A percentile compares a stretch with the other conserved stretches of the same genome.
These are phyloP conservation scores for Debaryomyces coudertii DNA, from an alignment of 1,139 yeast genomes.

Conservation along the genomic window DNA sequence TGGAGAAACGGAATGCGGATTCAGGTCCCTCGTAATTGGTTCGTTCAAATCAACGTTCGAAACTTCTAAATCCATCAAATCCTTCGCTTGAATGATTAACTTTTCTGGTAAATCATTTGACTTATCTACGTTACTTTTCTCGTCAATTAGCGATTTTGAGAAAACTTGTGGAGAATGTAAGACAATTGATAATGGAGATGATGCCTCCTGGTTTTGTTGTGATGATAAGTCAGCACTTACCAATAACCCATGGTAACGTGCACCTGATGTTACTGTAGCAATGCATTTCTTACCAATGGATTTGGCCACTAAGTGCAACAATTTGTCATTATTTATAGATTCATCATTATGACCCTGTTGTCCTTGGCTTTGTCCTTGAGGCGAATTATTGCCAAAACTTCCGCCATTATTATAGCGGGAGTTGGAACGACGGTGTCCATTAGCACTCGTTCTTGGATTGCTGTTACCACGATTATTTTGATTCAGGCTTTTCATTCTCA, in stretches of 20 bases:
- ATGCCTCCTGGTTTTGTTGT: conserved; percentile 15
- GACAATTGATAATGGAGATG: conserved; percentile 50
- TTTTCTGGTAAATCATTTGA: conserved; percentile 42
- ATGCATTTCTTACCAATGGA: conserved; percentile 59
- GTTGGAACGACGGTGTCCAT: conserved; percentile 33
- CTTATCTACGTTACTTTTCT: conserved; percentile 34
- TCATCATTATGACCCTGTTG: conserved; percentile 11
- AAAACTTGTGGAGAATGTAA: conserved; percentile 48
- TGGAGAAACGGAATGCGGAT: conserved; percentile 2
- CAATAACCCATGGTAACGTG: conserved; percentile 61
- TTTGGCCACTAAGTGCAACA: conserved; percentile 52
- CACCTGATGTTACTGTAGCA: conserved; percentile 67
- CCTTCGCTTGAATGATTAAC: conserved; percentile 58
- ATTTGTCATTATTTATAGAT: conserved; percentile 40
- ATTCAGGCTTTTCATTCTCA: conserved; percentile 29
- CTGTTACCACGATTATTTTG: conserved; percentile 24
- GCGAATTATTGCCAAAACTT: conserved; percentile 1
- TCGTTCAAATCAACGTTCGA: conserved; percentile 41
- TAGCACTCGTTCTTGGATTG: conserved; percentile 18
- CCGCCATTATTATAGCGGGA: conserved; percentile 21
- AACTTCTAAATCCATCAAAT: conserved; percentile 64
- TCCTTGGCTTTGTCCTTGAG: conserved; percentile 6
- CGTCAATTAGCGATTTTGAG: conserved; percentile 37
- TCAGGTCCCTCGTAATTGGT: conserved; percentile 16
- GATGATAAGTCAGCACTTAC: conserved; percentile 32